Evolutionary conservation across 805 yeast genomes (phyloP).

Genomic region (Pichia ethanolica): DNA sequence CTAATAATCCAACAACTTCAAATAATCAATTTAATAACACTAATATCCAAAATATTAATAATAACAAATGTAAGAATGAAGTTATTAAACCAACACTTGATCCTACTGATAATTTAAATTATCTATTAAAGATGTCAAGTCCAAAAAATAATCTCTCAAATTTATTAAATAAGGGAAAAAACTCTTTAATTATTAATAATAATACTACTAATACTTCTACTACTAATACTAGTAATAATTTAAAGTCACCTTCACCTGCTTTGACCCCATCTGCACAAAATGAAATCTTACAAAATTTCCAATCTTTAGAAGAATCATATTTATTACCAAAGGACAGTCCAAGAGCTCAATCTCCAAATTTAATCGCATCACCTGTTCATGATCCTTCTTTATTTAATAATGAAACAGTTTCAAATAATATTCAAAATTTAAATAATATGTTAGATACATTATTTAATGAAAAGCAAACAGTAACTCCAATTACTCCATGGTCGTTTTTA

Average conservation of each 20-base stretch:
- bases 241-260: neutral
- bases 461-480: slow-evolving; percentile 8
- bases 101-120: slow-evolving; percentile 14
- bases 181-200: neutral
- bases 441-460: slow-evolving; percentile 15
- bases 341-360: neutral
- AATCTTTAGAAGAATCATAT: slow-evolving; percentile 15
- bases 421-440: slow-evolving; percentile 13
- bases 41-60: no score
- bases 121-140: slow-evolving; percentile 8
- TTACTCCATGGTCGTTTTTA: slow-evolving; percentile 15
- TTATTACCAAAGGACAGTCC: neutral
- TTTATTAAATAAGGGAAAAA: no score
- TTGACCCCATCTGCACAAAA: neutral
- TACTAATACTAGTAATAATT: no score
- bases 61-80: neutral
- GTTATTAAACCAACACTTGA: slow-evolving; percentile 2
- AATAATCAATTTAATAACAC: neutral
- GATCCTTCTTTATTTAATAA: neutral
- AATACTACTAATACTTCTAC: neutral
- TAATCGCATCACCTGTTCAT: neutral
- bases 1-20: no score
- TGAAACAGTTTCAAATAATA: slow-evolving; percentile 3
- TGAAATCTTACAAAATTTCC: slow-evolving; percentile 1
- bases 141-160: neutral